Base-by-base conservation (phyloP, 2,329 filamentous ascomycete species). In the Diaporthe sp. region DNA sequence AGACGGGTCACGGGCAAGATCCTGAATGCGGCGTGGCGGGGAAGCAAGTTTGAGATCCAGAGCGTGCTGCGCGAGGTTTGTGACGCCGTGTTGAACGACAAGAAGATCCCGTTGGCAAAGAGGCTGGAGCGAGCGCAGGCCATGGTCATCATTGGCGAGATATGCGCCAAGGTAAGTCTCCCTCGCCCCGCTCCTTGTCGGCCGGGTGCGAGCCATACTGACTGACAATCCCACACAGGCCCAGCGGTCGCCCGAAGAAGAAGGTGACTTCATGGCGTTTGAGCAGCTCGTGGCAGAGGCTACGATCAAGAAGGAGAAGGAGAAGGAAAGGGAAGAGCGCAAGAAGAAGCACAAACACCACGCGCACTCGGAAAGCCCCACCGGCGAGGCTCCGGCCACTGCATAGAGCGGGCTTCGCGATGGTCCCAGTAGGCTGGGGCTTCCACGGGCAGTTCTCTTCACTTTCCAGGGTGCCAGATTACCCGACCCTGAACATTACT, bases 241-340 rank as follows among this genome's bases (percentile, higher is more conserved):
- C 55, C 90, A 94, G 84, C 93, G 97, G 77, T 94, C 96, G 73
- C 94, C 96, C 57, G 97, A 99, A 78, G 97, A 99, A 87, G 97
- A 99, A 85, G 96, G 97, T 78, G 97, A 98, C 81, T 98, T 98
- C 86, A 97, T 99, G 91, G 96, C 96, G 22, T 99, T 99, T 80
- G 97, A 99, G 84, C 95, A 98, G 85, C 92, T 99, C 74, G 98
- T 99, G 85, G 96, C 97, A 70, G 97, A 99, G 83, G 96, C 96
- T 6, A 95, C 96, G 75, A 94, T 95, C 72, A 98, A 98, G 90
- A 98, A 98, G 86, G 95, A 97, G 81, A 91, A 94, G 82, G 93
- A 95, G 81, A 92, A 95, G 60, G 86, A 86, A 80, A 89, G 92
- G 86, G 88, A 91, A 77, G 86, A 86, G 80, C 87, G 88, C 80